A percentile compares a stretch with the other conserved stretches of the same genome.
phyloP scores from a whole-genome alignment of 78 protist genomes.

The Carpediemonas membranifera region DNA sequence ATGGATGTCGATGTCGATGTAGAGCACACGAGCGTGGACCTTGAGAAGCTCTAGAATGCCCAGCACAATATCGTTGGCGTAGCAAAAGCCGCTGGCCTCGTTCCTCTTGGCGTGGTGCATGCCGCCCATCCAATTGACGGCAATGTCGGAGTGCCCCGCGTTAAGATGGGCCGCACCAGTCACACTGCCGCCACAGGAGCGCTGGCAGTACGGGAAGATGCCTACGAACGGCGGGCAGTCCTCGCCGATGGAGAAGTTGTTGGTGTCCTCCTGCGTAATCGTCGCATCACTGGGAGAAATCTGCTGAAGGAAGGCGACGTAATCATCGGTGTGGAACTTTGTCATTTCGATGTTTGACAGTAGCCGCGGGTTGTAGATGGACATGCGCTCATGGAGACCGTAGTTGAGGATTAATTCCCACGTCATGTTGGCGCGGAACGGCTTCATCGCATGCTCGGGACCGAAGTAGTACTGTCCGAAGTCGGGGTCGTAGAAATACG shows the following conservation, averaged over 20 bases:
- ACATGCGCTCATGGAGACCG: not conserved
- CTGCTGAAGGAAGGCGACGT: no score
- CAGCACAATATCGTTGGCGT: constrained; percentile 92
- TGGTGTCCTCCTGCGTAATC: no score
- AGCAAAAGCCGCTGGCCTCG: constrained; percentile 93
- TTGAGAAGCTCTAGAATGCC: constrained; percentile 83
- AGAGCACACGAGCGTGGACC: no score
- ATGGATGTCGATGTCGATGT: no score
- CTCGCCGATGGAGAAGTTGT: constrained; percentile 17
- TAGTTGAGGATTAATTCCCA: not conserved
- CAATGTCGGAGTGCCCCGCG: constrained; percentile 61
- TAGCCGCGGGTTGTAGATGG: no score
- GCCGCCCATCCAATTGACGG: constrained; percentile 96
- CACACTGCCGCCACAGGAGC: constrained; percentile 76
- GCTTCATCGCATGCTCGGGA: not conserved
- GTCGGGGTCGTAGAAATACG: not conserved
- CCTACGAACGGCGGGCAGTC: constrained; percentile 96
- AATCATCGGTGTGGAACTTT: no score
- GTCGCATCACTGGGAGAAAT: no score
- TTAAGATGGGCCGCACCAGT: constrained; percentile 64
- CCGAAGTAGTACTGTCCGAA: not conserved
- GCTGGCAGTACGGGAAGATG: constrained; percentile 73
- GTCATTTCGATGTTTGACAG: no score
- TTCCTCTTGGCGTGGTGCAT: constrained; percentile 89
- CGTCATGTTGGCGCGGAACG: not conserved